phyloP scores from a whole-genome alignment of 2,329 filamentous ascomycete genomes.

The Pezicula carpinea region DNA sequence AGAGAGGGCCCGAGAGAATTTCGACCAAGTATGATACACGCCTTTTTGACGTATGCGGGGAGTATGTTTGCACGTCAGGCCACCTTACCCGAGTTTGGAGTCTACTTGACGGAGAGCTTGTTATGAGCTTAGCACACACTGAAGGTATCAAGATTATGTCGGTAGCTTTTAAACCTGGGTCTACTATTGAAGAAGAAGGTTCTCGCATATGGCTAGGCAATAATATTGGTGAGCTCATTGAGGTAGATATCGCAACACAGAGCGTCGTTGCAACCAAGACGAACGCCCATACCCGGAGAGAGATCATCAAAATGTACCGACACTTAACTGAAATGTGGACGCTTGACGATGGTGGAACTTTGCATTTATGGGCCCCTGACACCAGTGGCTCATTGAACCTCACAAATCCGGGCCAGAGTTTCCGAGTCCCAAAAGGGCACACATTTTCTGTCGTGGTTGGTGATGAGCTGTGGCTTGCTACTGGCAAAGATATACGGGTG shows the following conservation, averaged over 20 bases:
- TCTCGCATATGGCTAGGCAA: constrained; percentile 84
- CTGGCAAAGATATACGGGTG: constrained; percentile 80
- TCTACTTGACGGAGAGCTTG: constrained; percentile 70
- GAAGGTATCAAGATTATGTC: constrained; percentile 81
- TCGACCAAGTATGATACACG: constrained; percentile 81
- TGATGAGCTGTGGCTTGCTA: constrained; percentile 80
- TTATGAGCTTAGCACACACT: constrained; percentile 77
- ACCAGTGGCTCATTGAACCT: constrained; percentile 67
- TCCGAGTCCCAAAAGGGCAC: constrained; percentile 74
- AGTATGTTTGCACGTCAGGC: constrained; percentile 81
- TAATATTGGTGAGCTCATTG: constrained; percentile 80
- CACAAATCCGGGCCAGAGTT: constrained; percentile 66
- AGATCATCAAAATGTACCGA: constrained; percentile 80
- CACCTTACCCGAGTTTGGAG: constrained; percentile 88
- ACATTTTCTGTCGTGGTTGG: constrained; percentile 87
- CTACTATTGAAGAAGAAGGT: constrained; percentile 75
- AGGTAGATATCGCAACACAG: constrained; percentile 76
- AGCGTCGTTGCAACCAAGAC: constrained; percentile 63
- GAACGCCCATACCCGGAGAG: constrained; percentile 70
- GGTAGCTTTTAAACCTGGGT: constrained; percentile 79
- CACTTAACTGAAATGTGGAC: constrained; percentile 92
- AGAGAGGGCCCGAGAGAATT: constrained; percentile 70
- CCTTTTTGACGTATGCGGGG: constrained; percentile 81
- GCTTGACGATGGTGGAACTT: constrained; percentile 79
- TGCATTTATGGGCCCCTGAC: constrained; percentile 84